Conservation (phyloP, 2,329 filamentous ascomycete species). For the Trichoderma sp. region DNA sequence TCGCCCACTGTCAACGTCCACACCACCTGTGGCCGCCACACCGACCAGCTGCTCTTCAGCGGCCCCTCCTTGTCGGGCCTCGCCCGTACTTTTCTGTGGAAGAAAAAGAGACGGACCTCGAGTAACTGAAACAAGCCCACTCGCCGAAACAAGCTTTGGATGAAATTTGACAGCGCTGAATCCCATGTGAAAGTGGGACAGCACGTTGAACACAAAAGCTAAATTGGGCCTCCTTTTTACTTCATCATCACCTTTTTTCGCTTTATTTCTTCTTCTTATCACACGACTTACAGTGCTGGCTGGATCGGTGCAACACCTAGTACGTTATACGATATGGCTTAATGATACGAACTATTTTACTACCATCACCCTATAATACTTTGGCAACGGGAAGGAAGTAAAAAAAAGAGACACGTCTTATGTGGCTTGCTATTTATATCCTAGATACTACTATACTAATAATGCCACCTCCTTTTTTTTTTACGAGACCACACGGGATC, state of each 20-base stretch:
- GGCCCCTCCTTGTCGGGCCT: slow-evolving; percentile 47
- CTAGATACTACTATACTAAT: neutral
- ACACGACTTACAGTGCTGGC: slow-evolving; percentile 18
- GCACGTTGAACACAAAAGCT: neutral
- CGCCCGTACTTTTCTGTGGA: slow-evolving; percentile 31
- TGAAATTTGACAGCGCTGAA: neutral
- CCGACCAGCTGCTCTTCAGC: slow-evolving; percentile 52
- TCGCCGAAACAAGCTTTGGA: neutral
- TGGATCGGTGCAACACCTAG: slow-evolving; percentile 18
- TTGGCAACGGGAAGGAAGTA: neutral
- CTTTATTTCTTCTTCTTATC: neutral
- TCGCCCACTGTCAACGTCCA: slow-evolving; percentile 49
- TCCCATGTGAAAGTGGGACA: neutral
- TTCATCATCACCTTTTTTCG: neutral
- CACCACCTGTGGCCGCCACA: slow-evolving; percentile 55
- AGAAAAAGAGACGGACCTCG: neutral
- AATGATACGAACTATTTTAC: slow-evolving; percentile 11
- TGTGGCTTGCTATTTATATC: slow-evolving; percentile 17
- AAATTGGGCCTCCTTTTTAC: neutral
- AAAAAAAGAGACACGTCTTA: slow-evolving; percentile 6
- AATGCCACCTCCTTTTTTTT: slow-evolving; percentile 12
- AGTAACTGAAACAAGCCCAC: neutral
- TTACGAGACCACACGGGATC: slow-evolving; percentile 13
- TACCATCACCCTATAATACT: neutral
- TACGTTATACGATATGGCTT: slow-evolving; percentile 17